Evolutionary conservation across 1,284 basidiomycete species (phyloP).

Genomic region (Leccinum subspadiceum): DNA sequence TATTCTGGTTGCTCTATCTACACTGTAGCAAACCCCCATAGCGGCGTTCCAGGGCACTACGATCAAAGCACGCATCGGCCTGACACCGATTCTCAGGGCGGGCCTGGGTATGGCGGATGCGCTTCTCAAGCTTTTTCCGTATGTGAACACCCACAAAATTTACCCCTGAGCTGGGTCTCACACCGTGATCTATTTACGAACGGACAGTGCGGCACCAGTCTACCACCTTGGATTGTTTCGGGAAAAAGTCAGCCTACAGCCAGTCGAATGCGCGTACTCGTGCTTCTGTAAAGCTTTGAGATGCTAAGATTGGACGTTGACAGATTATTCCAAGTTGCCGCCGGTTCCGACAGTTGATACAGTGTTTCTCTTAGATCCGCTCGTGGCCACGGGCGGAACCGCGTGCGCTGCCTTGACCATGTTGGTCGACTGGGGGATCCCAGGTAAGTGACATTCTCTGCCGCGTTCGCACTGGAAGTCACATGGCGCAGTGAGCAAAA

Average conservation of each 20-base stretch:
- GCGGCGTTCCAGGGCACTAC: slow-evolving; percentile 61
- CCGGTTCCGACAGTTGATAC: slow-evolving; percentile 73
- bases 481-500: slow-evolving; percentile 52
- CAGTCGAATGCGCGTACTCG: slow-evolving; percentile 77
- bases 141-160: slow-evolving; percentile 30
- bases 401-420: slow-evolving; percentile 83
- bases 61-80: slow-evolving; percentile 75
- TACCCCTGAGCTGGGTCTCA: slow-evolving; percentile 1
- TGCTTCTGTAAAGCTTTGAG: not conserved
- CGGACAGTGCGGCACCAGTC: slow-evolving; percentile 67
- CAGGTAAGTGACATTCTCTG: slow-evolving; percentile 43
- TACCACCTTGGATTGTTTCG: slow-evolving; percentile 91
- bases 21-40: slow-evolving; percentile 59
- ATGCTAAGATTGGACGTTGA: slow-evolving; percentile 8
- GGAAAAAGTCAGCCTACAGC: slow-evolving; percentile 87
- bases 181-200: not conserved
- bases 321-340: slow-evolving; percentile 93
- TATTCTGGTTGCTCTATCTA: not conserved
- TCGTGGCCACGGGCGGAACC: slow-evolving; percentile 95
- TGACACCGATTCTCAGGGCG: slow-evolving; percentile 90
- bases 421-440: slow-evolving; percentile 85
- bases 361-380: slow-evolving; percentile 85
- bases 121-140: slow-evolving; percentile 79
- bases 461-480: not conserved
- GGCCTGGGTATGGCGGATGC: slow-evolving; percentile 94